phyloP scores from a whole-genome alignment of 148 eudicot genomes.

The Linanthus parryae region DNA sequence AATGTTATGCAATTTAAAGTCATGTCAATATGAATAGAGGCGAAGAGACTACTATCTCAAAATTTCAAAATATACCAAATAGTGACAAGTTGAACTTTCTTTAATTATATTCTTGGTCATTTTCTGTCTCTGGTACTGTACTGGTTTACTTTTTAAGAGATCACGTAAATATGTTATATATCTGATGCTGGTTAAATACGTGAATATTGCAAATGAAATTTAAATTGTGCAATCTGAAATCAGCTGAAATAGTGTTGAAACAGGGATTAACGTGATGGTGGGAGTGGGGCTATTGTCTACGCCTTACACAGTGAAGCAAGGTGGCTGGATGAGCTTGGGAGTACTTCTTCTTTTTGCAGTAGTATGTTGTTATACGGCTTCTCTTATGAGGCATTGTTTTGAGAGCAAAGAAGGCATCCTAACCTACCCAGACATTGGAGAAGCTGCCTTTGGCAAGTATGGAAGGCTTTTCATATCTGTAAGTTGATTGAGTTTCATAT shows the following conservation, averaged over 20 bases:
- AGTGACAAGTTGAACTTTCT: no score
- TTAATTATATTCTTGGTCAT: no score
- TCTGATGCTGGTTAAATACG: neutral
- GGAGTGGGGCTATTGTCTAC: conserved; percentile 92
- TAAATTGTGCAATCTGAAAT: neutral
- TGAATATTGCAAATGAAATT: neutral
- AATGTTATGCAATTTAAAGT: no score
- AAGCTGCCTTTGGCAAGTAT: conserved; percentile 94
- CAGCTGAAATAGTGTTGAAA: neutral
- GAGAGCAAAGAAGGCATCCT: conserved; percentile 68
- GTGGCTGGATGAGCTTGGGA: conserved; percentile 70
- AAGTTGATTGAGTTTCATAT: conserved; percentile 24
- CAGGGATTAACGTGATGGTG: conserved; percentile 81
- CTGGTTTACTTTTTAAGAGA: neutral
- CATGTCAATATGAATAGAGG: no score
- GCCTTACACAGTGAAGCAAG: conserved; percentile 71
- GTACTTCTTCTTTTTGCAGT: conserved; percentile 65
- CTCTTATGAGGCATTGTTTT: conserved; percentile 77
- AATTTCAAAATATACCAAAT: neutral
- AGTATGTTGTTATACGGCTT: conserved; percentile 77
- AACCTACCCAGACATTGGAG: conserved; percentile 85
- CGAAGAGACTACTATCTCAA: no score
- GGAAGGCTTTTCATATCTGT: conserved; percentile 85
- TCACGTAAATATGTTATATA: no score
- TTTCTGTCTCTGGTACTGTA: no score